phyloP scores from a whole-genome alignment of 352 stramenopile species.

The Globisporangium ultimum region DNA sequence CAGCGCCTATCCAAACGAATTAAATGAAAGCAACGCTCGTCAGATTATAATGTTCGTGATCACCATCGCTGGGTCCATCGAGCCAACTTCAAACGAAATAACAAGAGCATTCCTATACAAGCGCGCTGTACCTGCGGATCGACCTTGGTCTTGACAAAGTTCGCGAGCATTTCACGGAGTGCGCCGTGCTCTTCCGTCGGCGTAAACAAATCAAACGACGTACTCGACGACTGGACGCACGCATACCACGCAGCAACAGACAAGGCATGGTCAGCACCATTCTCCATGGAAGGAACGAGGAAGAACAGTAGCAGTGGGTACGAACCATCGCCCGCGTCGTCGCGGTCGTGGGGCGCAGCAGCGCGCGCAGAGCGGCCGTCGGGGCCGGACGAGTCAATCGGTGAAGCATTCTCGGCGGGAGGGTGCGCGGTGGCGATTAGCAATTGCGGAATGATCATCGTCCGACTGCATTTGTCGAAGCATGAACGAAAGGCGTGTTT shows the following conservation, averaged over 20 bases:
- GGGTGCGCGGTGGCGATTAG: background rate
- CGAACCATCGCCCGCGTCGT: slow-evolving; percentile 4
- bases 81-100: no score
- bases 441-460: slow-evolving; percentile 1
- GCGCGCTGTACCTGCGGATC: slow-evolving; percentile 87
- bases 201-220: slow-evolving; percentile 76
- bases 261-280: background rate
- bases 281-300: no score
- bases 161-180: slow-evolving; percentile 91
- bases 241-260: background rate
- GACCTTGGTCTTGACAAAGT: slow-evolving; percentile 95
- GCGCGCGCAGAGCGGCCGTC: slow-evolving; percentile 10
- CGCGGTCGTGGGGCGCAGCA: slow-evolving; percentile 2
- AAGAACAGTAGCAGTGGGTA: background rate
- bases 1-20: slow-evolving; percentile 53
- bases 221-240: slow-evolving; percentile 6
- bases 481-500: slow-evolving; percentile 1
- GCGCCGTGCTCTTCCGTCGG: slow-evolving; percentile 88
- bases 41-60: background rate
- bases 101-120: background rate
- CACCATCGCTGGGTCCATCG: background rate
- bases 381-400: slow-evolving; percentile 23
- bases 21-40: background rate
- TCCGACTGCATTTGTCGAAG: background rate
- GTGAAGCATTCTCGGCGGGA: slow-evolving; percentile 7